phyloP scores from a whole-genome alignment of 2,329 filamentous ascomycete species.

The Colletotrichum liriopes region DNA sequence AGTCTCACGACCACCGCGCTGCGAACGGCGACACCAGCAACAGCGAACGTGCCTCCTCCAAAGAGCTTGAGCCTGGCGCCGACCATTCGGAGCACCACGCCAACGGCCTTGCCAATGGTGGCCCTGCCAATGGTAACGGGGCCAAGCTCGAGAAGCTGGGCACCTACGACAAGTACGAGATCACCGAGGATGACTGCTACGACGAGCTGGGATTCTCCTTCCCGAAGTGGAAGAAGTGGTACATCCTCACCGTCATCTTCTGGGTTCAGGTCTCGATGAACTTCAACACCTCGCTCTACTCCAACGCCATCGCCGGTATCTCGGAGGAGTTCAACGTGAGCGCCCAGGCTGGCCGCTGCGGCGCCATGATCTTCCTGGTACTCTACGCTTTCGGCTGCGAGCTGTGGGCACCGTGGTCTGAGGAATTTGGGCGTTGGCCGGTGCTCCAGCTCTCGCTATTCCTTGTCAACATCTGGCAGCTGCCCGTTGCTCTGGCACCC shows the following conservation, averaged over 20 bases:
- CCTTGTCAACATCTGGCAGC: constrained; percentile 83
- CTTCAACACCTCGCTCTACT: constrained; percentile 83
- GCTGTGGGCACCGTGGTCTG: constrained; percentile 90
- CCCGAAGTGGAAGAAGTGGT: constrained; percentile 77
- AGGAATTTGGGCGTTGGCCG: constrained; percentile 84
- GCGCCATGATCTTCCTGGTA: constrained; percentile 85
- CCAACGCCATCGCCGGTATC: constrained; percentile 78
- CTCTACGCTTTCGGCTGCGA: constrained; percentile 90
- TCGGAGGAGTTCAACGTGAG: constrained; percentile 78
- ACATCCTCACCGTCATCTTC: constrained; percentile 81
- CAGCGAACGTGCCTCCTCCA: constrained; percentile 10
- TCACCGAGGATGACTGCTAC: constrained; percentile 74
- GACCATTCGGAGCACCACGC: constrained; percentile 50
- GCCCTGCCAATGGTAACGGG: constrained; percentile 29
- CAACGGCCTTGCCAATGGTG: constrained; percentile 54
- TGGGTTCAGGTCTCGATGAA: constrained; percentile 84
- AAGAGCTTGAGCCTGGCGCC: background rate
- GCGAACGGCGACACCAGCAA: background rate
- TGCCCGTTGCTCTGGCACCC: constrained; percentile 80
- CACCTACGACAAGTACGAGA: constrained; percentile 60
- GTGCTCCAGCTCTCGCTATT: constrained; percentile 81
- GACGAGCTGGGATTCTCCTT: constrained; percentile 76
- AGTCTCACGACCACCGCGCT: constrained; percentile 45
- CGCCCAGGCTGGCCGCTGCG: constrained; percentile 77
- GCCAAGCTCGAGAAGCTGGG: constrained; percentile 53